Evolutionary conservation across 331 rosid species (phyloP), one percentile per base, ranked within the genome.

Genomic region (Quercus tomentella): DNA sequence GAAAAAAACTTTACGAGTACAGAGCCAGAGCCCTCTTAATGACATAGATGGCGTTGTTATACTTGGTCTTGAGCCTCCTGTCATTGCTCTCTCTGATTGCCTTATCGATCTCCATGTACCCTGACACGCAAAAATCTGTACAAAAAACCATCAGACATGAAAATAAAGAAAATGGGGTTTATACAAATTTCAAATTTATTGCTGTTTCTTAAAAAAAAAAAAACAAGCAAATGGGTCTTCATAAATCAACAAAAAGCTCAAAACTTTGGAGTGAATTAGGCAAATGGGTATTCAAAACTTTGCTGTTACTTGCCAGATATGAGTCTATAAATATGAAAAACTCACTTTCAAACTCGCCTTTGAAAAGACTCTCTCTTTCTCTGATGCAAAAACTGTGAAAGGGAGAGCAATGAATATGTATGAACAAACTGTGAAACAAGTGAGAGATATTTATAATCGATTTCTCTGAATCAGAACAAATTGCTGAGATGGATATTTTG

Each of bases 21-120:
- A 96, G 82, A 82, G 98, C 86, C 72, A 96, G 83, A 85, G 99
- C 92, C 88, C 99, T 91, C 93, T 83, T 90, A 82, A 96, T 91
- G 75, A 93, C 89, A 89, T 88, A 86, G 85, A 93, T 89, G 52
- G 99, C 98, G 80, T 89, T 91, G 56, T 87, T 85, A 82, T 93
- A 96, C 94, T 96, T 96, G 70, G 98, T 90, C 89, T 91, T 94
- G 78, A 95, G 98, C 86, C 99, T 89, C 82, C 90, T 90, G 88
- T 95, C 97, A 49, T 89, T 88, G 81, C 96, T 89, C 84, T 79
- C 94, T 71, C 85, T 89, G 70, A 93, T 91, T 83, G 99, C 97
- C 76, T 83, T 84, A 58, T 93, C 97, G 91, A 96, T 96, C 91
- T 96, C 99, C 99, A 96, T 96, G 74, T 79, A 62, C 80, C 87